Conservation (phyloP, 768 basidiomycete species). For the Leccinellum albellum region DNA sequence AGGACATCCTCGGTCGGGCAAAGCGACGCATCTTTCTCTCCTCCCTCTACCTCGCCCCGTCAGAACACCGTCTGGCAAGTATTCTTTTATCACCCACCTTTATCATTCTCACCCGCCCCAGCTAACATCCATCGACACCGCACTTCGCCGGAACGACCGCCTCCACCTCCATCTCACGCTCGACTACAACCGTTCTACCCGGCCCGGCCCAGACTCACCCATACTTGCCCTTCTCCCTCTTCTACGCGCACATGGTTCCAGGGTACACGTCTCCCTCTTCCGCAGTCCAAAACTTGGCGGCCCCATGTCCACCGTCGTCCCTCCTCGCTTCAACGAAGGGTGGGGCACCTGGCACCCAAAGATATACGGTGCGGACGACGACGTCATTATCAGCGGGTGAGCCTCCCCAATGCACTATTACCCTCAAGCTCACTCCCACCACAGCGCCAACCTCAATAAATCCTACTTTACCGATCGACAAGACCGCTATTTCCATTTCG, state of each 20-base stretch:
- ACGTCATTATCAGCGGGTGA: slow-evolving; percentile 91
- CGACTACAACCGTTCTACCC: slow-evolving; percentile 77
- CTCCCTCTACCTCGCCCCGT: slow-evolving; percentile 81
- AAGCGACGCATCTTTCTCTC: slow-evolving; percentile 82
- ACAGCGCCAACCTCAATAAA: slow-evolving; percentile 86
- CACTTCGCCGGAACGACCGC: slow-evolving; percentile 54
- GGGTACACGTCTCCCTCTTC: slow-evolving; percentile 78
- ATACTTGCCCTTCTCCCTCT: slow-evolving; percentile 69
- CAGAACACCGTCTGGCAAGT: slow-evolving; percentile 76
- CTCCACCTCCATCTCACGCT: slow-evolving; percentile 71
- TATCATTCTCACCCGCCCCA: slow-evolving; percentile 30
- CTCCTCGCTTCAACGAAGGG: slow-evolving; percentile 93
- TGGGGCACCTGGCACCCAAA: slow-evolving; percentile 99
- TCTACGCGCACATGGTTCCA: slow-evolving; percentile 61
- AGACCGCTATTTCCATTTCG: slow-evolving; percentile 87
- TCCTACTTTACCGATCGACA: slow-evolving; percentile 95
- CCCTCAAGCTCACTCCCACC: slow-evolving; percentile 2
- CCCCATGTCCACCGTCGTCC: slow-evolving; percentile 70
- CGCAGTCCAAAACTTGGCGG: slow-evolving; percentile 83
- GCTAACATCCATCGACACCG: slow-evolving; percentile 63
- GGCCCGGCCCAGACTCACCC: slow-evolving; percentile 68
- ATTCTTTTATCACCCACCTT: background rate
- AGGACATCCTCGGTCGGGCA: slow-evolving; percentile 81
- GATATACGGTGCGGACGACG: slow-evolving; percentile 89
- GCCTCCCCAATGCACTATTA: slow-evolving; percentile 17